These are phyloP conservation scores for Planoprotostelium fungivorum DNA, from an alignment of 78 protist genomes.

Conservation along the genomic window DNA sequence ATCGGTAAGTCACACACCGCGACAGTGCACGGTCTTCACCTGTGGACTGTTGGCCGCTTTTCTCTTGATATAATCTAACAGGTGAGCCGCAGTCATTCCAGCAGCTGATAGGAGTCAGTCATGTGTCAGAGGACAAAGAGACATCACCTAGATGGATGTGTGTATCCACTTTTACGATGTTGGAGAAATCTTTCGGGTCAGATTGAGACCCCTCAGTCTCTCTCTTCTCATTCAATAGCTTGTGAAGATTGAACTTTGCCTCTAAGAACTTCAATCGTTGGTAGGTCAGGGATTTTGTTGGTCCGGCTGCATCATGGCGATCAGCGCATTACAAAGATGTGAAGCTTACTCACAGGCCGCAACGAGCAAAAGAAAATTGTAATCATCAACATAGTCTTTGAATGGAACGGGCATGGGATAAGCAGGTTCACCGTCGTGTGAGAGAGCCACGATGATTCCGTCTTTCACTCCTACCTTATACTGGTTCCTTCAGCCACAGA, in stretches of 20 bases:
- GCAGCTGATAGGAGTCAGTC: background rate
- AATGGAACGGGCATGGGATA: background rate
- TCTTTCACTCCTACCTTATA: too few species aligned
- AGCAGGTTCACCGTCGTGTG: background rate
- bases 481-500: background rate
- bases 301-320: conserved; percentile 9
- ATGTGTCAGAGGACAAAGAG: background rate
- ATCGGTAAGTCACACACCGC: background rate
- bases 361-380: background rate
- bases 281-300: conserved; percentile 37
- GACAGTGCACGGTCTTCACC: too few species aligned
- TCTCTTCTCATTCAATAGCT: conserved; percentile 35
- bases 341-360: background rate
- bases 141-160: background rate
- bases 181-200: background rate
- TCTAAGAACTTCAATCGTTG: conserved; percentile 33
- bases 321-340: background rate
- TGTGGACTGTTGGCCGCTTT: background rate
- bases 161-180: background rate
- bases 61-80: background rate
- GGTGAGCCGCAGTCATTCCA: background rate
- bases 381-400: background rate
- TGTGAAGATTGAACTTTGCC: conserved; percentile 54
- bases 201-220: background rate
- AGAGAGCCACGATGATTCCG: background rate